Evolutionary conservation across 1,284 basidiomycete species (phyloP).

Genomic region (Naganishia liquefaciens): DNA sequence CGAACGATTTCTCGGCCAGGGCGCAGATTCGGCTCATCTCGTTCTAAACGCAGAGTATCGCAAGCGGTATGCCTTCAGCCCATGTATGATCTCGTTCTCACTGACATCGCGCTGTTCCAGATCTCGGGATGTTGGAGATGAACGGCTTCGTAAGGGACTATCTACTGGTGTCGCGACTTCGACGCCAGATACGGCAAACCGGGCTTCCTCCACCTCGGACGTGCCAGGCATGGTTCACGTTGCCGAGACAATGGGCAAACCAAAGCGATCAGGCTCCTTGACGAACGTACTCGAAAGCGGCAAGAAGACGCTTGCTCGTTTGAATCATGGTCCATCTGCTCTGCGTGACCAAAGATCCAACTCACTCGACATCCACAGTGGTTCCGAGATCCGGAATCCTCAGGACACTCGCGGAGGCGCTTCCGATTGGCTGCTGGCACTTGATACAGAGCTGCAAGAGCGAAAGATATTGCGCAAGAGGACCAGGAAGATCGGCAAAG

Average conservation of each 20-base stretch:
- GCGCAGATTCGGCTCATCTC: constrained; percentile 20
- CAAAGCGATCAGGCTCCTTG: constrained; percentile 4
- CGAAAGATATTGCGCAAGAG: constrained; percentile 20
- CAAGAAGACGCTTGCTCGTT: not conserved
- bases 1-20: constrained; percentile 9
- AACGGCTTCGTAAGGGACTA: not conserved
- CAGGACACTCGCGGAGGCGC: not conserved
- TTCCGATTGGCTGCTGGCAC: not conserved
- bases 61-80: constrained; percentile 3
- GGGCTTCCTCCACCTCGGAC: not conserved
- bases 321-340: not conserved
- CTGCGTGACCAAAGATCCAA: not conserved
- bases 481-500: constrained; percentile 12
- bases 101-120: not conserved
- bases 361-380: not conserved
- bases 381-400: not conserved
- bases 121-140: not conserved
- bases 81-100: not conserved
- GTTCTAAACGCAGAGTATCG: constrained; percentile 21
- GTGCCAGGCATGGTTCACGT: not conserved
- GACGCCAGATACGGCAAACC: not conserved
- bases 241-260: constrained; percentile 6
- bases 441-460: constrained; percentile 3
- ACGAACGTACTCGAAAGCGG: constrained; percentile 8
- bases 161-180: not conserved